Percentiles rank a stretch among this genome's conserved stretches.
These are phyloP conservation scores for Ceratocystis harringtonii DNA, from an alignment of 2,329 filamentous ascomycete genomes.

Conservation along the genomic window DNA sequence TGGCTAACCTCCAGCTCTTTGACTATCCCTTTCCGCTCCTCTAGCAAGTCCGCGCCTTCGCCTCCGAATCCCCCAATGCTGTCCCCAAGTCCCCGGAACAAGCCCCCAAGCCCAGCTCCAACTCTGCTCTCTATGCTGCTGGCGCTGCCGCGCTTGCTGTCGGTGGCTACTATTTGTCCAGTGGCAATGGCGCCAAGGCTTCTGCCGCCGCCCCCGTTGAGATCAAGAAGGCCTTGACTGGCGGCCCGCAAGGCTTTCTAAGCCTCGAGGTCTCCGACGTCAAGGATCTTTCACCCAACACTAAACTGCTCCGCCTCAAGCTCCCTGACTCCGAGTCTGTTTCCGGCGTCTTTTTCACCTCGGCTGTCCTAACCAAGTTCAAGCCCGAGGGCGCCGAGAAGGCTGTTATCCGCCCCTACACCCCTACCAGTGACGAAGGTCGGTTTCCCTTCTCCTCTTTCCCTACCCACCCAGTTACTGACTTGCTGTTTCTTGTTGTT, in stretches of 20 bases:
- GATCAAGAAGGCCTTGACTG: conserved; percentile 45
- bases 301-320: conserved; percentile 79
- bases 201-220: conserved; percentile 24
- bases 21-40: conserved; percentile 1
- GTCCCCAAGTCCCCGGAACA: conserved; percentile 29
- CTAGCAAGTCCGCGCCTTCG: conserved; percentile 43
- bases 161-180: conserved; percentile 42
- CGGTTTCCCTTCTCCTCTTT: conserved; percentile 13
- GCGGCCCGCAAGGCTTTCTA: conserved; percentile 81
- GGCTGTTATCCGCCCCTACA: conserved; percentile 81
- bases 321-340: conserved; percentile 73
- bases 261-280: conserved; percentile 64
- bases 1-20: neutral
- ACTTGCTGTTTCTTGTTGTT: neutral
- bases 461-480: neutral
- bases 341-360: conserved; percentile 67
- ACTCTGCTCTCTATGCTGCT: conserved; percentile 44
- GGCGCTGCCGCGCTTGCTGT: conserved; percentile 44
- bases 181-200: conserved; percentile 36
- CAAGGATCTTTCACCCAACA: conserved; percentile 81
- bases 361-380: conserved; percentile 84
- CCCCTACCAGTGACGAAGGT: conserved; percentile 77
- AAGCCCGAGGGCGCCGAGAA: conserved; percentile 73
- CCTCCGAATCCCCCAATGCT: conserved; percentile 37
- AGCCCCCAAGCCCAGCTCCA: conserved; percentile 39